Conservation (phyloP, 495 filamentous ascomycete species). For the Podospora conica region DNA sequence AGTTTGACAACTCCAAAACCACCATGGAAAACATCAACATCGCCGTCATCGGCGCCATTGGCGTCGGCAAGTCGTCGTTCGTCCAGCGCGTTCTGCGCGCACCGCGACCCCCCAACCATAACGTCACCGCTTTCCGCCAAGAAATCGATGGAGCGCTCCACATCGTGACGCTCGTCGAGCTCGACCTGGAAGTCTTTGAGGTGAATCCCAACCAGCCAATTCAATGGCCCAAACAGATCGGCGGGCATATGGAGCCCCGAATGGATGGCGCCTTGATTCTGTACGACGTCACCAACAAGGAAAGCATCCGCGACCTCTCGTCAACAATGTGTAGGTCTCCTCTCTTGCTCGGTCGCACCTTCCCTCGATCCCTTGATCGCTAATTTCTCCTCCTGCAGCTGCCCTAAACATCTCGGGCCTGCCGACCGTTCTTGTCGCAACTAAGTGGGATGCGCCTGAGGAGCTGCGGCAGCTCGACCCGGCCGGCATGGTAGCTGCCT, state of each 20-base stretch:
- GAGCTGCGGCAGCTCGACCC: conserved; percentile 54
- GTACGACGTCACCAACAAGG: conserved; percentile 75
- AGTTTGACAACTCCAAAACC: conserved; percentile 22
- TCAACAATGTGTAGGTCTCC: conserved; percentile 62
- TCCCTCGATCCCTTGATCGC: too few relatives aligned
- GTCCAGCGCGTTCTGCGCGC: conserved; percentile 74
- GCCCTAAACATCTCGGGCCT: conserved; percentile 59
- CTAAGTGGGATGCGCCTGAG: conserved; percentile 72
- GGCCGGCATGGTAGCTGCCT: conserved; percentile 52
- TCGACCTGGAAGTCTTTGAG: conserved; percentile 61
- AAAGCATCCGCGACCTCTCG: conserved; percentile 60
- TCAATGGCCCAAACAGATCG: conserved; percentile 70
- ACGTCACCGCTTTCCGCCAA: conserved; percentile 60
- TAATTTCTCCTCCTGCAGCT: conserved; percentile 50
- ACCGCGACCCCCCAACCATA: conserved; percentile 47
- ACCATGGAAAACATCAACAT: conserved; percentile 69
- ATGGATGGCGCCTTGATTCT: conserved; percentile 80
- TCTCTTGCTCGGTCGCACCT: not conserved
- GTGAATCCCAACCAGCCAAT: conserved; percentile 61
- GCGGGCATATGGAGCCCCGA: conserved; percentile 57
- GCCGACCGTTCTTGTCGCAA: conserved; percentile 72
- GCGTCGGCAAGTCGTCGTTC: conserved; percentile 86
- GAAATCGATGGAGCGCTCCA: conserved; percentile 70
- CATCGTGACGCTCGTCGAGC: conserved; percentile 73
- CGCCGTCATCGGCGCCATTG: conserved; percentile 71